Conservation (phyloP, 169 alveolate genomes). For the Neospora caninum region DNA sequence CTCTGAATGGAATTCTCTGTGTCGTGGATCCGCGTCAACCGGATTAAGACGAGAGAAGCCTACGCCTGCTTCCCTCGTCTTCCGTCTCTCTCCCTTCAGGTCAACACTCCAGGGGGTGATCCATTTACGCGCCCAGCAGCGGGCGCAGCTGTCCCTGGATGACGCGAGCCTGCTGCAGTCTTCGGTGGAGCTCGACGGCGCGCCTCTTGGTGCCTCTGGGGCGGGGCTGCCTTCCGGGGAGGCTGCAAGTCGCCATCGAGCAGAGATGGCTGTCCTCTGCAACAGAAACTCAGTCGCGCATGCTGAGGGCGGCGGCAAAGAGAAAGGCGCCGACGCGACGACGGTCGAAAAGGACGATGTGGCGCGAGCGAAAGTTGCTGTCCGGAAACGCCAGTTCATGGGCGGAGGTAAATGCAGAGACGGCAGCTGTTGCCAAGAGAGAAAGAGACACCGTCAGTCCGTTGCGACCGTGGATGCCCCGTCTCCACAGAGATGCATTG, state of each 20-base stretch:
- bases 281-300: not conserved
- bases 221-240: not conserved
- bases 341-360: not conserved
- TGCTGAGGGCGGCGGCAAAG: not conserved
- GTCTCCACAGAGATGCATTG: no score
- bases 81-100: not conserved
- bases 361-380: slow-evolving; percentile 21
- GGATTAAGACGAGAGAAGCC: no score
- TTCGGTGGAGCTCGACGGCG: not conserved
- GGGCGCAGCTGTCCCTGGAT: slow-evolving; percentile 14
- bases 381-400: slow-evolving; percentile 43
- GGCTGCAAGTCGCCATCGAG: not conserved
- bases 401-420: slow-evolving; percentile 24
- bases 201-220: not conserved
- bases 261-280: slow-evolving; percentile 8
- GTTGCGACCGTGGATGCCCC: not conserved
- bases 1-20: no score
- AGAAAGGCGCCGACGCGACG: not conserved
- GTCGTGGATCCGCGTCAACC: no score
- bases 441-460: not conserved
- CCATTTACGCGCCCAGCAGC: slow-evolving; percentile 35
- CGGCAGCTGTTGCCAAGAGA: no score
- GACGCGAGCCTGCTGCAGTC: not conserved
- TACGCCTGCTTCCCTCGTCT: not conserved
- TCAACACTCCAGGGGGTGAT: not conserved